These are phyloP conservation scores for Moesziomyces sp. DNA, from an alignment of 1,284 basidiomycete species.

Conservation along the genomic window DNA sequence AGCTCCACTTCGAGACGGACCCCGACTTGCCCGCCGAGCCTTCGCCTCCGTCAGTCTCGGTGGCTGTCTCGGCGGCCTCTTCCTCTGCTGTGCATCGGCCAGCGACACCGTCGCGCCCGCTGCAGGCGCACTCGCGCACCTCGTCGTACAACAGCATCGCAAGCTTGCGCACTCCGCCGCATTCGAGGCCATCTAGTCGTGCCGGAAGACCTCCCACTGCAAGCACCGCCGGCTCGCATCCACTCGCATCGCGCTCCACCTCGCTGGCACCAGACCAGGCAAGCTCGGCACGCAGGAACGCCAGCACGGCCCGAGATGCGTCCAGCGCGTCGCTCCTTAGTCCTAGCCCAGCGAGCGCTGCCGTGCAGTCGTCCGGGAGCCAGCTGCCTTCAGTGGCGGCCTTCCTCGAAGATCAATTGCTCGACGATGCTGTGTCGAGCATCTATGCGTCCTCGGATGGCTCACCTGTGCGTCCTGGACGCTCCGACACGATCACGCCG, in stretches of 20 bases:
- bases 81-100: constrained; percentile 18
- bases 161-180: constrained; percentile 32
- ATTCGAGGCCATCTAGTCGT: constrained; percentile 36
- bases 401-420: constrained; percentile 34
- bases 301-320: constrained; percentile 4
- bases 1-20: constrained; percentile 55
- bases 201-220: constrained; percentile 16
- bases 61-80: not conserved
- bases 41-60: not conserved
- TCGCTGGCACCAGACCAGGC: constrained; percentile 15
- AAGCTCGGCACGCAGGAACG: not conserved
- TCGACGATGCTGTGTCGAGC: not conserved
- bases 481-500: constrained; percentile 10
- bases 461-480: constrained; percentile 23
- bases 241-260: constrained; percentile 14
- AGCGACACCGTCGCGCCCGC: constrained; percentile 22
- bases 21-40: constrained; percentile 41
- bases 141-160: constrained; percentile 23
- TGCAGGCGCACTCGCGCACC: constrained; percentile 24
- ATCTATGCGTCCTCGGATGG: not conserved
- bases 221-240: constrained; percentile 6
- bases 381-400: constrained; percentile 21
- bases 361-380: constrained; percentile 2
- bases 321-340: constrained; percentile 12
- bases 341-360: constrained; percentile 16